Conservation (phyloP, 345 rosid species). For the Isatis tinctoria region DNA sequence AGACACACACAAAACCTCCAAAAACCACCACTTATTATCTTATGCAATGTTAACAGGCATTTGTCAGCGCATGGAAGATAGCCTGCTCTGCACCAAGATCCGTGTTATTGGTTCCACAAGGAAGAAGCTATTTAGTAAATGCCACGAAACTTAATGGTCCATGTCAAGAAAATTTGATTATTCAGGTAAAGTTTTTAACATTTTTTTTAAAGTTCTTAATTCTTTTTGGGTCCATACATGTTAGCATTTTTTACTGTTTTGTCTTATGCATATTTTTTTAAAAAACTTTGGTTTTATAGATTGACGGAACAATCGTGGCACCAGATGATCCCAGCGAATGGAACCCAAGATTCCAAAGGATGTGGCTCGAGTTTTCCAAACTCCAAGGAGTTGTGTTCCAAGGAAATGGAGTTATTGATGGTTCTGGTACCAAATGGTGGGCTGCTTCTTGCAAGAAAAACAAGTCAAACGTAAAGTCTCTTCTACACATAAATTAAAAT, state of each 20-base stretch:
- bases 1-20: not conserved
- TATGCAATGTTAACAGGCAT: constrained; percentile 46
- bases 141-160: constrained; percentile 91
- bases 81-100: constrained; percentile 66
- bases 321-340: constrained; percentile 80
- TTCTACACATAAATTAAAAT: not conserved
- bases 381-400: constrained; percentile 69
- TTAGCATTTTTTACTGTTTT: not conserved
- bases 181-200: constrained; percentile 53
- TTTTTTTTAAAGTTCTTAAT: not conserved
- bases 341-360: constrained; percentile 59
- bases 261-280: not conserved
- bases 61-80: constrained; percentile 66
- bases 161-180: constrained; percentile 59
- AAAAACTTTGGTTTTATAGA: constrained; percentile 35
- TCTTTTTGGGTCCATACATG: not conserved
- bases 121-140: constrained; percentile 59
- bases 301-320: constrained; percentile 88
- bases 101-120: constrained; percentile 77
- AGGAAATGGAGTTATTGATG: constrained; percentile 90
- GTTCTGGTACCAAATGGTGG: constrained; percentile 99
- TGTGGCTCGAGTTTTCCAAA: constrained; percentile 85
- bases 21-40: not conserved
- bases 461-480: constrained; percentile 32
- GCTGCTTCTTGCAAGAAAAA: constrained; percentile 93